Conservation (phyloP, 1,284 basidiomycete species). For the Bjerkandera adusta region DNA sequence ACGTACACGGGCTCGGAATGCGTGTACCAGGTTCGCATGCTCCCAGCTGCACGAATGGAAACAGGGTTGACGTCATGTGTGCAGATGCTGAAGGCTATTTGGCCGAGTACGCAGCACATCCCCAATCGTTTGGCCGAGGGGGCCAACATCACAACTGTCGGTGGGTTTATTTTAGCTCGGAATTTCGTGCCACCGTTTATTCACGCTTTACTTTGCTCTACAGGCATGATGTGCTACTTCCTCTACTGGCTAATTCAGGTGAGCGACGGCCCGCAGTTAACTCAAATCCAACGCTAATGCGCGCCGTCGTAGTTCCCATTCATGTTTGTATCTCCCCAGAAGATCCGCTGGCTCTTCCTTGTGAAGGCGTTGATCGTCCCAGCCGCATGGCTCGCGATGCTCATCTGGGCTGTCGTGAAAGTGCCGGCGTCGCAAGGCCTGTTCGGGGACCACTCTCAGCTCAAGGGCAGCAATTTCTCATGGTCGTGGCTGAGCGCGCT, state of each 20-base stretch:
- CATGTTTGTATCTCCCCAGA: constrained; percentile 73
- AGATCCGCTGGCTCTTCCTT: constrained; percentile 71
- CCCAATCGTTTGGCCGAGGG: constrained; percentile 60
- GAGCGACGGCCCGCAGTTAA: not conserved
- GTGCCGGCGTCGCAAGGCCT: constrained; percentile 56
- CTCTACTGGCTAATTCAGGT: constrained; percentile 69
- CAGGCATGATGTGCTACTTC: constrained; percentile 73
- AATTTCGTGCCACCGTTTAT: too few relatives aligned
- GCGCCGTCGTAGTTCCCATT: constrained; percentile 53
- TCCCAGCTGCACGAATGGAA: too few relatives aligned
- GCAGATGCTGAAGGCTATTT: constrained; percentile 75
- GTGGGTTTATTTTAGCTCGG: too few relatives aligned
- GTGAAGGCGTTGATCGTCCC: constrained; percentile 68
- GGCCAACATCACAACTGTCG: constrained; percentile 63
- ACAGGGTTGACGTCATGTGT: not conserved
- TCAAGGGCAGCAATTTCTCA: constrained; percentile 50
- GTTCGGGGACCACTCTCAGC: constrained; percentile 40
- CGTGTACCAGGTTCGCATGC: constrained; percentile 46
- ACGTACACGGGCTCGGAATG: constrained; percentile 64
- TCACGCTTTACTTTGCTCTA: not conserved
- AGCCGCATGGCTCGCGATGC: constrained; percentile 63
- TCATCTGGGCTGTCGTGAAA: constrained; percentile 72
- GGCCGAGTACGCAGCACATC: constrained; percentile 65
- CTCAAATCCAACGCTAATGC: not conserved
- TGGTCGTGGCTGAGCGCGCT: constrained; percentile 77